Evolutionary conservation across 2,329 filamentous ascomycete species (phyloP), one percentile per base, ranked within the genome.

Genomic region (Decorospora gaudefroyi): DNA sequence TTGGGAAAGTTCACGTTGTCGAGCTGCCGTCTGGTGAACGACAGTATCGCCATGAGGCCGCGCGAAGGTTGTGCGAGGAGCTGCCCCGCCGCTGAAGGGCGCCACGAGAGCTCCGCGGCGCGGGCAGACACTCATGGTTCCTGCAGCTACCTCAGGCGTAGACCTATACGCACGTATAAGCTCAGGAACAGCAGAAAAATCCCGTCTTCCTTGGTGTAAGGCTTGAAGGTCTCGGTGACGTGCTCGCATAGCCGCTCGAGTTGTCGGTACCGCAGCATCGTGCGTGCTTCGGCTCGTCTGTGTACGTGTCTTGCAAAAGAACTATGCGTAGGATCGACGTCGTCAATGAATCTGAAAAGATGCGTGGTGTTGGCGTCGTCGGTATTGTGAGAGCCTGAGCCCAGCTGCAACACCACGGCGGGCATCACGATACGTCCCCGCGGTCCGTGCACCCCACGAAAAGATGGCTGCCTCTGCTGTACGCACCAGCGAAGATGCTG

Each of bases 361-460:
- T 10, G 15, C 16, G 15, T 18, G 28, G 33, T 17, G 22, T 16
- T 9, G 23, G 23, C 16, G 9, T n/a, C n/a, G 22, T 10, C 2
- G 15, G n/a, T 12, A 21, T 27, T 12, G 12, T 25, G 29, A 17
- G 17, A 40, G 35, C 13, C n/a, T n/a, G n/a, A n/a, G n/a, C n/a
- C n/a, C 11, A 26, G 12, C 15, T 26, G 12, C 34, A 35, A 48
- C 39, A 48, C 45, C 45, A 48, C 25, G 17, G 34, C 45, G 32
- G 19, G 25, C 40, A 42, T 49, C 44, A 40, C 34, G 40, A 51
- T 33, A 27, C 9, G 10, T 27, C 12, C 6, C 21, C 0, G 33
- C 34, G 44, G 49, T 36, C 49, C 44, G 49, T 51, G 49, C 49
- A 13, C 21, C 26, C 19, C 45, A 25, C 30, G 10, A 2, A 7